Evolutionary conservation across 106 monocot species (phyloP).

Genomic region (Dendrobium officinale): DNA sequence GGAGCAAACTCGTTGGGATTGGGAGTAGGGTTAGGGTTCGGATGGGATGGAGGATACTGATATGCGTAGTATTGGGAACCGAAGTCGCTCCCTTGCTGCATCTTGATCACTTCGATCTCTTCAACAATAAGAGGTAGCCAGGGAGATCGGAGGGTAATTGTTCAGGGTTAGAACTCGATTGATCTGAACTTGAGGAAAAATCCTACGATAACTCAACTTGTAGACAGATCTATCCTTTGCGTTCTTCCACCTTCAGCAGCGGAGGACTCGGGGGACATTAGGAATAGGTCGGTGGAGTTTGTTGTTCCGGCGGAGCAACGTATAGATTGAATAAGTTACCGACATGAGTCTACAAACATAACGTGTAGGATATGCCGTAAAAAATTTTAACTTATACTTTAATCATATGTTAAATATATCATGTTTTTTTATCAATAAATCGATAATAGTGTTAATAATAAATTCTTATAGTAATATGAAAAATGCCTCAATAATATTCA

Average conservation of each 20-base stretch:
- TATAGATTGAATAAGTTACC: not conserved
- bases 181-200: not conserved
- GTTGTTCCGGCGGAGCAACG: constrained; percentile 9
- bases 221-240: not conserved
- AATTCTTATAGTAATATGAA: no score
- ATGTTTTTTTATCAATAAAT: no score
- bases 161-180: not conserved
- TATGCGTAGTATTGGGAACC: constrained; percentile 34
- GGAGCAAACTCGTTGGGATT: constrained; percentile 20
- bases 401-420: no score
- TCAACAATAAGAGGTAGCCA: not conserved
- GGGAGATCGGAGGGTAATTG: not conserved
- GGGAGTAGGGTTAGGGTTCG: constrained; percentile 19
- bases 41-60: constrained; percentile 14
- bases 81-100: constrained; percentile 50
- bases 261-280: not conserved
- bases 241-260: not conserved
- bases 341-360: not conserved
- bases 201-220: not conserved
- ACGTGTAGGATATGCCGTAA: not conserved
- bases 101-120: constrained; percentile 3
- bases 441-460: no score
- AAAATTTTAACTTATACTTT: no score
- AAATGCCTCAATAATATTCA: no score
- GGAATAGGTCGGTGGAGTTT: not conserved